Conservation (phyloP, 805 yeast genomes). For the Candida koratica region DNA sequence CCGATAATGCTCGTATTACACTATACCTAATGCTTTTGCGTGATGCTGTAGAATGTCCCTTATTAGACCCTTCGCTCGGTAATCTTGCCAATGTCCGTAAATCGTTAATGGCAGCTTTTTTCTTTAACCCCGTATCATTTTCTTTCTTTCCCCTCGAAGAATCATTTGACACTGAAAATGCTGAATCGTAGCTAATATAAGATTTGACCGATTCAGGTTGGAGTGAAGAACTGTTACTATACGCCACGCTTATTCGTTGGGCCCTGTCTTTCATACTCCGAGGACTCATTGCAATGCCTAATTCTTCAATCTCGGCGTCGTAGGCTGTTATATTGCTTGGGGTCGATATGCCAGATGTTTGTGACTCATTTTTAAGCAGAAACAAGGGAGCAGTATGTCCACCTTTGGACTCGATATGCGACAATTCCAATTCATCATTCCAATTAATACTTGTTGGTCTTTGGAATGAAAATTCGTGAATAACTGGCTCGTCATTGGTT, state of each 20-base stretch:
- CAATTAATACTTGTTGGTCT: slow-evolving; percentile 40
- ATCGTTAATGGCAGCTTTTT: slow-evolving; percentile 49
- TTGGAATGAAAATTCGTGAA: slow-evolving; percentile 31
- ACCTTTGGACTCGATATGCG: slow-evolving; percentile 5
- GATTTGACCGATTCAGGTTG: slow-evolving; percentile 44
- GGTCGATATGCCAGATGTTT: slow-evolving; percentile 20
- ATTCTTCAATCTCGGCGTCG: slow-evolving; percentile 39
- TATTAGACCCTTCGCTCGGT: slow-evolving; percentile 9
- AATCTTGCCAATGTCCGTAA: slow-evolving; percentile 35
- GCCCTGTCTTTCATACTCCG: slow-evolving; percentile 23
- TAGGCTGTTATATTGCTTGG: slow-evolving; percentile 38
- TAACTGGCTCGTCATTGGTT: slow-evolving; percentile 9
- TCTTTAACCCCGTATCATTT: slow-evolving; percentile 31
- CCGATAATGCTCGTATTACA: slow-evolving; percentile 37
- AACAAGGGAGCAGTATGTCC: slow-evolving; percentile 11
- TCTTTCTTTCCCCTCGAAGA: slow-evolving; percentile 10
- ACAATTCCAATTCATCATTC: slow-evolving; percentile 35
- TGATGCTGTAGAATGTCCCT: slow-evolving; percentile 22
- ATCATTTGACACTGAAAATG: slow-evolving; percentile 33
- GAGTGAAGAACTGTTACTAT: slow-evolving; percentile 31
- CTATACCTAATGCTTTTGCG: slow-evolving; percentile 32
- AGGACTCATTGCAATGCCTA: slow-evolving; percentile 42
- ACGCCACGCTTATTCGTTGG: slow-evolving; percentile 25
- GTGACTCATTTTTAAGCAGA: slow-evolving; percentile 11
- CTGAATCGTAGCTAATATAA: slow-evolving; percentile 59